These are phyloP conservation scores for Aspergillus sp. DNA, from an alignment of 2,329 filamentous ascomycete species.

Conservation along the genomic window DNA sequence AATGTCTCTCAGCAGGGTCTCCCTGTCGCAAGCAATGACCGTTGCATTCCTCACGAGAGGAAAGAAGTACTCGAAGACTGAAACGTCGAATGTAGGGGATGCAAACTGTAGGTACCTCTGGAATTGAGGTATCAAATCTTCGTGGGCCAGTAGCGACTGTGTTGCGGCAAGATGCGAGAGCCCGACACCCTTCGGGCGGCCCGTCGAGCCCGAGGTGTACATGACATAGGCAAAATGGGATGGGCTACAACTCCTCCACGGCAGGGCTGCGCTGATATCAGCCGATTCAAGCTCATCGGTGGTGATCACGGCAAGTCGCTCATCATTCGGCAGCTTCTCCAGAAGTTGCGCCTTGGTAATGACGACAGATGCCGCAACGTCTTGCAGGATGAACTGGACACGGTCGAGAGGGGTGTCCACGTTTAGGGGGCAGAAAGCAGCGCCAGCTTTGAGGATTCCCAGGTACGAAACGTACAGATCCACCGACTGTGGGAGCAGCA, in stretches of 20 bases:
- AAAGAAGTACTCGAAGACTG: constrained; percentile 23
- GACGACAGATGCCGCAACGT: constrained; percentile 17
- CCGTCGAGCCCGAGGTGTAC: constrained; percentile 28
- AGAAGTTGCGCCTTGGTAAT: constrained; percentile 9
- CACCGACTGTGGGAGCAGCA: constrained; percentile 23
- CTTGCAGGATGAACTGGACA: constrained; percentile 18
- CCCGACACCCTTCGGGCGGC: constrained; percentile 25
- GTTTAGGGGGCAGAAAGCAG: constrained; percentile 31
- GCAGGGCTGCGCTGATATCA: constrained; percentile 7
- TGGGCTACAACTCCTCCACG: background rate
- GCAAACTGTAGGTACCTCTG: constrained; percentile 24
- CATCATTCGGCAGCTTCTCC: background rate
- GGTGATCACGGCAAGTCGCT: background rate
- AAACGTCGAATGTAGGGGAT: constrained; percentile 26
- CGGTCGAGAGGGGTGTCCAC: constrained; percentile 25
- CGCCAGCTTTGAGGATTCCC: constrained; percentile 26
- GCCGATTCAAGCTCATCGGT: constrained; percentile 2
- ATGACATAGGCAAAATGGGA: constrained; percentile 22
- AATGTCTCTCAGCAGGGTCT: constrained; percentile 63
- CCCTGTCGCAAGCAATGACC: constrained; percentile 37
- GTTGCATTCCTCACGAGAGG: constrained; percentile 23
- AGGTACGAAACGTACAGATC: constrained; percentile 32
- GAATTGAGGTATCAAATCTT: constrained; percentile 15
- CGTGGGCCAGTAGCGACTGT: constrained; percentile 24
- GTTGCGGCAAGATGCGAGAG: constrained; percentile 21